Evolutionary conservation across 495 filamentous ascomycete genomes (phyloP), one percentile per base, ranked within the genome.

Genomic region (Daldinia decipiens): DNA sequence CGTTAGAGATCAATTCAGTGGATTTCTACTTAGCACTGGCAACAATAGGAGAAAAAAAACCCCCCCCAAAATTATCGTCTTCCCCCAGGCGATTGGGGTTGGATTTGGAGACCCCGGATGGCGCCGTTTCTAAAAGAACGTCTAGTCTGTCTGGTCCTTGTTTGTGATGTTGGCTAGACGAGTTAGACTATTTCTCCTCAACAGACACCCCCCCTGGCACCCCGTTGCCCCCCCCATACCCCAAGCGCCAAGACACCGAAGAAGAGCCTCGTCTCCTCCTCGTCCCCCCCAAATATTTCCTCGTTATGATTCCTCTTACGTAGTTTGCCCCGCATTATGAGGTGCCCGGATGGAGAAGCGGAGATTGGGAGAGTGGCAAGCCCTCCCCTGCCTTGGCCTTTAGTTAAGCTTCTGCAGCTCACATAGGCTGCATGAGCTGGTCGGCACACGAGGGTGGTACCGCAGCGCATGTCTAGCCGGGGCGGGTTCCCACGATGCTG

Each of bases 221-320:
- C 29, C 57, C 26, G 26, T 50, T 19, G 12, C 4, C 24, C 50
- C 13, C 64, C 64, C 69, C 53, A 55, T 62, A 67, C 62, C 68
- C 68, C 53, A 71, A 67, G 32, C 47, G 70, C 70, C 70, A 73
- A 73, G 71, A 62, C 71, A 64, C 71, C 71, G 71, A 73, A 39
- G 71, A 73, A 73, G 66, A 73, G 62, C 71, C 71, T 70, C 71
- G 65, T 62, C 12, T 36, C 70, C 12, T 36, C 70, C 54, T 29
- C 27, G 27, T 29, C 27, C 6, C 27, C 27, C 65, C 59, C 68
- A 61, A 59, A 60, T 68, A 40, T 29, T 59, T 45, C 15, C 39
- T 55, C 55, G 53, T 32, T 17, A 13, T 47, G 53, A 55, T 61
- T 59, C 47, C 43, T 62, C 60, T 58, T 52, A 59, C 51, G 17